Evolutionary conservation across 169 alveolate genomes (phyloP).

Genomic region (Cryptosporidium sp.): DNA sequence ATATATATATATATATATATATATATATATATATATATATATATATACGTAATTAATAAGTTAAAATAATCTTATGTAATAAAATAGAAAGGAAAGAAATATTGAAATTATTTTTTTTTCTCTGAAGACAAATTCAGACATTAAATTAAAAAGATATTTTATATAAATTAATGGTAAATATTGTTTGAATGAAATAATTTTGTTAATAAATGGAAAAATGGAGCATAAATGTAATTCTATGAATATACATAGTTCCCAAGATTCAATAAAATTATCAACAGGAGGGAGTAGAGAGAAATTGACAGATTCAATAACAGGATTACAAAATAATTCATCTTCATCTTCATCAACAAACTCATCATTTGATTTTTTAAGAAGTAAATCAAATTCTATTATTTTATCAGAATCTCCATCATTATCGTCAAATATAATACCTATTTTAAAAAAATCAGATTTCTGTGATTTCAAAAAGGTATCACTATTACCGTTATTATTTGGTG

Average conservation of each 20-base stretch:
- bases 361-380: background rate
- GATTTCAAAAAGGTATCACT: slow-evolving; percentile 7
- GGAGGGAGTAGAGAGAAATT: slow-evolving; percentile 1
- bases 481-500: slow-evolving; percentile 42
- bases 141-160: background rate
- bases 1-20: too few relatives aligned
- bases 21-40: too few relatives aligned
- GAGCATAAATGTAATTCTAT: slow-evolving; percentile 5
- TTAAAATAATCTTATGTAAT: too few relatives aligned
- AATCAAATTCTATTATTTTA: slow-evolving; percentile 7
- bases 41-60: too few relatives aligned
- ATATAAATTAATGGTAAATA: background rate
- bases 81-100: too few relatives aligned
- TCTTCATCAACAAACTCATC: slow-evolving; percentile 13
- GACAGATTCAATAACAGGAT: background rate
- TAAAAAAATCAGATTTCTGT: background rate
- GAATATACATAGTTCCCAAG: slow-evolving; percentile 12
- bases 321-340: background rate
- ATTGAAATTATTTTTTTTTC: background rate
- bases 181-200: background rate
- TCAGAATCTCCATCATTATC: slow-evolving; percentile 14
- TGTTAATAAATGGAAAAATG: background rate
- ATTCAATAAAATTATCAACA: slow-evolving; percentile 5
- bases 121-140: background rate
- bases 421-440: background rate